Percentiles rank a stretch among this genome's conserved stretches.
phyloP scores from a whole-genome alignment of 1,139 yeast genomes.

The Yamadazyma epiphylla region DNA sequence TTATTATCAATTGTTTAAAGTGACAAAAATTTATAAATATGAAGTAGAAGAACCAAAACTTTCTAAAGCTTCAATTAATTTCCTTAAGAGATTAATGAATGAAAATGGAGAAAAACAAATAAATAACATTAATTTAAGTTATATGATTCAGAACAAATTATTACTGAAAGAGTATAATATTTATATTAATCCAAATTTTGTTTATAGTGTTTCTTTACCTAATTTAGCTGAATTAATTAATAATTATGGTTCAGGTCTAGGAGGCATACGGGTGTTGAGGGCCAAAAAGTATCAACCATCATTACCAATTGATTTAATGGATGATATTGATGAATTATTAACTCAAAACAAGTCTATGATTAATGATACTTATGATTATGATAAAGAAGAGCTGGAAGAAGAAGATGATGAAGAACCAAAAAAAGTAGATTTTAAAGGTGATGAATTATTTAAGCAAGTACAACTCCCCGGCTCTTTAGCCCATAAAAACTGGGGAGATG shows the following conservation, averaged over 20 bases:
- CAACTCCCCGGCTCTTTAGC: constrained; percentile 49
- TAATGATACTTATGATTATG: constrained; percentile 37
- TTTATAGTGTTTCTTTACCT: constrained; percentile 55
- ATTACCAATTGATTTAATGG: constrained; percentile 56
- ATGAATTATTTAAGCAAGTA: constrained; percentile 47
- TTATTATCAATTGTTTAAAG: constrained; percentile 66
- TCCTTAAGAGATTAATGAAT: constrained; percentile 28
- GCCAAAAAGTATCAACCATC: constrained; percentile 58
- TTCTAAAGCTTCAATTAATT: constrained; percentile 41
- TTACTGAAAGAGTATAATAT: constrained; percentile 39
- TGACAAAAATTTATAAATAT: constrained; percentile 73
- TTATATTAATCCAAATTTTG: constrained; percentile 45
- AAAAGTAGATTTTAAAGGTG: constrained; percentile 33
- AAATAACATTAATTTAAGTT: constrained; percentile 28
- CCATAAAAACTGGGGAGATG: constrained; percentile 48
- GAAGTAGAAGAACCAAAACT: constrained; percentile 75
- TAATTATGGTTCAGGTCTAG: constrained; percentile 60
- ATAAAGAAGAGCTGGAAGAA: constrained; percentile 16
- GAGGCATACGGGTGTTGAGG: constrained; percentile 44
- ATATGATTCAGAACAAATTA: constrained; percentile 42
- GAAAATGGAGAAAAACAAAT: constrained; percentile 41
- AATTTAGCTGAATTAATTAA: constrained; percentile 55
- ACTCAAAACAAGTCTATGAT: constrained; percentile 27
- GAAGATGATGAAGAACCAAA: constrained; percentile 11
- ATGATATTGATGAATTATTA: constrained; percentile 57